Percentiles rank a stretch among this genome's conserved stretches.
Conservation (phyloP, 139 green algal species). For the Chlamydomonas sp. region DNA sequence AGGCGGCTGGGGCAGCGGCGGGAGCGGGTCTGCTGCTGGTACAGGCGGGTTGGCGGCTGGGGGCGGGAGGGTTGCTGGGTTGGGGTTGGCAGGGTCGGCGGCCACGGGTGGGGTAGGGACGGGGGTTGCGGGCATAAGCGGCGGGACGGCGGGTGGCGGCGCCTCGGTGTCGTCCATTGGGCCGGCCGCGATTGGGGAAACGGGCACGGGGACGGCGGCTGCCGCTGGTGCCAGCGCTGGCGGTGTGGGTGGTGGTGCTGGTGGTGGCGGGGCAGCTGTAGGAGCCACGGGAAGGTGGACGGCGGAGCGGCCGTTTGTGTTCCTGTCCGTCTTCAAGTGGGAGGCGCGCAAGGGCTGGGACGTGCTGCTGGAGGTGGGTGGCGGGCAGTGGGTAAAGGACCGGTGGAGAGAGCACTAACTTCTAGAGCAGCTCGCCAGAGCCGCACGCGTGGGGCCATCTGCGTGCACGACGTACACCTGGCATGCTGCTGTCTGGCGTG, state of each 20-base stretch:
- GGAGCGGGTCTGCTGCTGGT: too few relatives aligned
- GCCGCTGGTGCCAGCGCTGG: conserved; percentile 53
- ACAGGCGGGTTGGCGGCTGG: too few relatives aligned
- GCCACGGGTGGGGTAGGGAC: too few relatives aligned
- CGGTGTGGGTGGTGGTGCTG: conserved; percentile 49
- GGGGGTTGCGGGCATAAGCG: too few relatives aligned
- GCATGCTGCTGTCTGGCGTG: neutral
- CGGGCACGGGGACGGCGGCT: neutral
- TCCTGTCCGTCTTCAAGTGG: conserved; percentile 82
- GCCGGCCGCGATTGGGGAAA: too few relatives aligned
- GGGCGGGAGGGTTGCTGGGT: too few relatives aligned
- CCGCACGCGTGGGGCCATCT: neutral
- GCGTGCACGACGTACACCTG: neutral
- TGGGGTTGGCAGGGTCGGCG: too few relatives aligned
- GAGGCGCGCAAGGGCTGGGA: conserved; percentile 71
- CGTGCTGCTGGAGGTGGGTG: conserved; percentile 45
- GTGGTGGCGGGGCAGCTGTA: conserved; percentile 34
- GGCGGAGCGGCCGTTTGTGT: conserved; percentile 48
- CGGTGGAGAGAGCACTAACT: neutral
- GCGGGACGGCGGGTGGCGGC: too few relatives aligned
- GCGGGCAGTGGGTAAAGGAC: neutral
- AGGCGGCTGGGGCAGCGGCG: too few relatives aligned
- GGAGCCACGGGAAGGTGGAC: neutral
- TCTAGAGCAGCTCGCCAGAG: too few relatives aligned
- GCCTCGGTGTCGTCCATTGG: too few relatives aligned